These are phyloP conservation scores for Paecilomyces sp. DNA, from an alignment of 2,329 filamentous ascomycete species.

Conservation along the genomic window DNA sequence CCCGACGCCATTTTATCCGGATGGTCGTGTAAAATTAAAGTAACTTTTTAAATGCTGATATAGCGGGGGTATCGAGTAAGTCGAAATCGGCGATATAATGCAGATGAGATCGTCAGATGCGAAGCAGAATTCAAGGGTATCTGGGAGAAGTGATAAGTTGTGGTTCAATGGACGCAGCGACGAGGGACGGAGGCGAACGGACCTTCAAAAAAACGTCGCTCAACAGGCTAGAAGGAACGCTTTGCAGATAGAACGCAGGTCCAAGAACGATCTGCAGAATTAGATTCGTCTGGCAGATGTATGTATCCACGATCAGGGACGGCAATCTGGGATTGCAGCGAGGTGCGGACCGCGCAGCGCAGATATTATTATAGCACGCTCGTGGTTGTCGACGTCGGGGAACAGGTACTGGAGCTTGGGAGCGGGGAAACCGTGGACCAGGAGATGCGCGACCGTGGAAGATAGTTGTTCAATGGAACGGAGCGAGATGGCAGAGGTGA, in stretches of 20 bases:
- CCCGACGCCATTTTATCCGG: slow-evolving; percentile 60
- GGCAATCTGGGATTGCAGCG: background rate
- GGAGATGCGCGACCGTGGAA: background rate
- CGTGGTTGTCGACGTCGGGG: background rate
- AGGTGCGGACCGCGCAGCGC: background rate
- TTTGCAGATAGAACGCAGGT: background rate
- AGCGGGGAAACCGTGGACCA: background rate
- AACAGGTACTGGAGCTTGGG: background rate
- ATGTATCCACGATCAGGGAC: background rate
- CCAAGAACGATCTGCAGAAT: background rate
- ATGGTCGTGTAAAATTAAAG: slow-evolving; percentile 2
- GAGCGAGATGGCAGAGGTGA: background rate
- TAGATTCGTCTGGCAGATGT: background rate
- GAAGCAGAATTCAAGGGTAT: background rate
- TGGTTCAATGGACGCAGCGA: background rate
- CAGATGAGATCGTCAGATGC: slow-evolving; percentile 1
- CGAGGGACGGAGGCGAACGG: background rate
- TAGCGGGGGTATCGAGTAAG: slow-evolving; percentile 9
- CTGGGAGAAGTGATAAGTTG: background rate
- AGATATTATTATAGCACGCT: background rate
- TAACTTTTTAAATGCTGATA: background rate
- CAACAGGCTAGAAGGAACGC: background rate
- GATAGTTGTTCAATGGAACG: background rate
- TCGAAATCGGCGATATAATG: slow-evolving; percentile 9
- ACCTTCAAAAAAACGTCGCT: background rate